Percentiles rank a stretch among this genome's conserved stretches.
Evolutionary conservation across 2,329 filamentous ascomycete species (phyloP).

Genomic region (Grosmannia serpens): DNA sequence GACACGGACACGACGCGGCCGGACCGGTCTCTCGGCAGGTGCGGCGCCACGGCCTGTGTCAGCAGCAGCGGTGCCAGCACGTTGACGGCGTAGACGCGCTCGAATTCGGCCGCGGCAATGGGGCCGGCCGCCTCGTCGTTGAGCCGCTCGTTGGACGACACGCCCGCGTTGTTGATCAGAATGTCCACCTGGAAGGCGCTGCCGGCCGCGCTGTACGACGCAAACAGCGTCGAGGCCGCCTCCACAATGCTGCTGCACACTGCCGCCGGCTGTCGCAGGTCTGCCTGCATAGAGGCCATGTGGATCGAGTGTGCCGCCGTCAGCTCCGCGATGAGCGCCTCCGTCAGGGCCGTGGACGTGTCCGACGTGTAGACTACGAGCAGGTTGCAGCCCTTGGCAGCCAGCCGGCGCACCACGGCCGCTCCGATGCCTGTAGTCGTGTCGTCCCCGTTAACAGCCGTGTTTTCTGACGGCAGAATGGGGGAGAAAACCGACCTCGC

Average conservation of each 20-base stretch:
- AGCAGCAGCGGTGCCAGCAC: slow-evolving; percentile 46
- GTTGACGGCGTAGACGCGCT: slow-evolving; percentile 41
- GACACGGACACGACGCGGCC: slow-evolving; percentile 48
- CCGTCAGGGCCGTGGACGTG: slow-evolving; percentile 18
- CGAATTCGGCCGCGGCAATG: not conserved
- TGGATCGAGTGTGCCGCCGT: slow-evolving; percentile 13
- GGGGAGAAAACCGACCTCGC: slow-evolving; percentile 13
- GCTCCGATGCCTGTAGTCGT: slow-evolving; percentile 42
- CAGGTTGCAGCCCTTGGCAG: slow-evolving; percentile 47
- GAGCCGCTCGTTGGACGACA: not conserved
- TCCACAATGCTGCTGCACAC: not conserved
- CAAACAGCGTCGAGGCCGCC: slow-evolving; percentile 18
- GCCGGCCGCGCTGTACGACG: slow-evolving; percentile 38
- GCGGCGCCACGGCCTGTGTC: slow-evolving; percentile 39
- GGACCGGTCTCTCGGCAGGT: slow-evolving; percentile 43
- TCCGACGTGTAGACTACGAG: slow-evolving; percentile 39
- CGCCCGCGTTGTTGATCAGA: slow-evolving; percentile 4
- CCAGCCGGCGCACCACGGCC: slow-evolving; percentile 44
- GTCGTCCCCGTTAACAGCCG: not conserved
- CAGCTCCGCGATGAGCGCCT: slow-evolving; percentile 32
- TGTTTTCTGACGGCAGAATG: not conserved
- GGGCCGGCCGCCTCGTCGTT: not conserved
- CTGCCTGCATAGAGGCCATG: slow-evolving; percentile 3
- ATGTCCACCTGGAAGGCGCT: slow-evolving; percentile 19
- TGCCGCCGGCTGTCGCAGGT: slow-evolving; percentile 15